Conservation (phyloP, 768 basidiomycete species). For the Boletus reticuloceps region DNA sequence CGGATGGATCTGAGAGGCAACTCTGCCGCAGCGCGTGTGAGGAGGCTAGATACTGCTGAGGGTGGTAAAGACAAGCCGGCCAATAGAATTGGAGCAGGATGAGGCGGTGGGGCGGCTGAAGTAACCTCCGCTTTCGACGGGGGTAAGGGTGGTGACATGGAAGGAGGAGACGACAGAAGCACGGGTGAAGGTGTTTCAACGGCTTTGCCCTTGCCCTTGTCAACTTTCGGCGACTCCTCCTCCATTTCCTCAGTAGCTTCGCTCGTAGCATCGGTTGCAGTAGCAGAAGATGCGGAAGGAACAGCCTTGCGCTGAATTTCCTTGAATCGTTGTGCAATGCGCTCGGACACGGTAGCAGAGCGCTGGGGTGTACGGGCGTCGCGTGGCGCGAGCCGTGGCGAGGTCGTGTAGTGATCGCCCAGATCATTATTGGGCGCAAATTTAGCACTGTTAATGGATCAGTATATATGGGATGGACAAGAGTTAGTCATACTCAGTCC, state of each 20-base stretch:
- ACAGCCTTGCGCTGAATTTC: constrained; percentile 65
- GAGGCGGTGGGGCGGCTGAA: constrained; percentile 35
- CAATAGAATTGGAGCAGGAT: constrained; percentile 59
- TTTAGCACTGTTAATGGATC: constrained; percentile 57
- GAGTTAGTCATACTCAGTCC: constrained; percentile 72
- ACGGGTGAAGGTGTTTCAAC: constrained; percentile 37
- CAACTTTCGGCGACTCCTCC: constrained; percentile 51
- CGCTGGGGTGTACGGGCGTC: constrained; percentile 57
- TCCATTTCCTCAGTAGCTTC: constrained; percentile 32
- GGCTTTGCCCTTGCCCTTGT: constrained; percentile 81
- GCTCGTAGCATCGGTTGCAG: constrained; percentile 17
- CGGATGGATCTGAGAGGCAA: constrained; percentile 69
- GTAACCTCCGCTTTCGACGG: constrained; percentile 41
- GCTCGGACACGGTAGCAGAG: constrained; percentile 80
- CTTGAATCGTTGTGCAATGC: constrained; percentile 79
- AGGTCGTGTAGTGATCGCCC: constrained; percentile 78
- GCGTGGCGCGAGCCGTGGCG: constrained; percentile 62
- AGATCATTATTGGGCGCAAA: constrained; percentile 73
- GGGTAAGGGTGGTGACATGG: constrained; percentile 60
- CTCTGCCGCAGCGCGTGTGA: constrained; percentile 68
- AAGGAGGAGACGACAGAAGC: constrained; percentile 52
- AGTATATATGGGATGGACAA: not conserved
- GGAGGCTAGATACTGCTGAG: constrained; percentile 61
- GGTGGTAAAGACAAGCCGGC: constrained; percentile 73
- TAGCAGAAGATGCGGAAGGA: constrained; percentile 29